phyloP scores from a whole-genome alignment of 2,329 filamentous ascomycete genomes.

The Ramularia endophylla region DNA sequence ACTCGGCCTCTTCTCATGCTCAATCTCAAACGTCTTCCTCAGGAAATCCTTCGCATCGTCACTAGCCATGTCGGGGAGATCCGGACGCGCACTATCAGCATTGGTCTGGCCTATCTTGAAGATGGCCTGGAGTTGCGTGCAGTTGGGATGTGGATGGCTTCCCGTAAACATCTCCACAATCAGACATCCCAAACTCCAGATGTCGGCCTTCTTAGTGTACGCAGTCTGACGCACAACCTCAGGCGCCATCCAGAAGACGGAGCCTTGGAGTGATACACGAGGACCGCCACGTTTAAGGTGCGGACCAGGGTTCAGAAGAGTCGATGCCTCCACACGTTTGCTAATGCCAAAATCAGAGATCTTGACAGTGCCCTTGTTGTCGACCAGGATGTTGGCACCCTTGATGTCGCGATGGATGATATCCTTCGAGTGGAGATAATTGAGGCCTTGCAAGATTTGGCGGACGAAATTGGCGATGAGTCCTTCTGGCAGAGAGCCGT shows the following conservation, averaged over 20 bases:
- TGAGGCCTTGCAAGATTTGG: conserved; percentile 87
- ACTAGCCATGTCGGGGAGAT: conserved; percentile 80
- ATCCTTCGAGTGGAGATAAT: conserved; percentile 86
- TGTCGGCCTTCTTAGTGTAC: conserved; percentile 97
- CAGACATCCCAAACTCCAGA: conserved; percentile 94
- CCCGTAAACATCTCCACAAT: conserved; percentile 99
- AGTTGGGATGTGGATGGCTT: conserved; percentile 91
- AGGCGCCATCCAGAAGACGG: conserved; percentile 99
- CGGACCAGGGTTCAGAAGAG: conserved; percentile 55
- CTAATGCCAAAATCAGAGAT: conserved; percentile 99
- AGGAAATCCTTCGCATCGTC: conserved; percentile 80
- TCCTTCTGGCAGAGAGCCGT: conserved; percentile 88
- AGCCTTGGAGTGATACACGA: conserved; percentile 80
- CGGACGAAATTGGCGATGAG: conserved; percentile 94
- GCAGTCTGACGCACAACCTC: conserved; percentile 98
- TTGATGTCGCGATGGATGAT: conserved; percentile 99
- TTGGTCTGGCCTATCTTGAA: conserved; percentile 77
- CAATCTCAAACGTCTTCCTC: conserved; percentile 86
- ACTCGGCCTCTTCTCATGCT: conserved; percentile 84
- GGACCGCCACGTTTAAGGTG: conserved; percentile 50
- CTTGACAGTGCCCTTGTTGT: conserved; percentile 98
- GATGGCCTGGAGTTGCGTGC: conserved; percentile 93
- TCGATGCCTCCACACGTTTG: conserved; percentile 92
- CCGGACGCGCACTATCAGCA: conserved; percentile 63
- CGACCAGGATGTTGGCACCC: conserved; percentile 95